phyloP scores from a whole-genome alignment of 108 stramenopile genomes.

The Nannochloropsis gaditana region DNA sequence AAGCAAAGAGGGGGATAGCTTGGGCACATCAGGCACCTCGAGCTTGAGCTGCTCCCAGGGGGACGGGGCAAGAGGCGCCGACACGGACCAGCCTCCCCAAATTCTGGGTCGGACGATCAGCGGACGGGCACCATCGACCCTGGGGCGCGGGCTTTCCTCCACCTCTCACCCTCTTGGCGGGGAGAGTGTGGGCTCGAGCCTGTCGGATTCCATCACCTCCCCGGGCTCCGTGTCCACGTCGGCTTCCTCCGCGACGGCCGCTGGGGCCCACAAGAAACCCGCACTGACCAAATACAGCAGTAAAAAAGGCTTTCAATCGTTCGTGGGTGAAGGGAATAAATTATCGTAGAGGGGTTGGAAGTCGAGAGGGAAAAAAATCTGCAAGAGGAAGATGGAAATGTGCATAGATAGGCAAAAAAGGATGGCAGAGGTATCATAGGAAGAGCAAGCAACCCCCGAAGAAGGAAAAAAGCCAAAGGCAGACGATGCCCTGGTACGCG shows the following conservation, averaged over 20 bases:
- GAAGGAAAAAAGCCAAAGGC: too few relatives aligned
- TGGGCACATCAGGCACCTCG: not conserved
- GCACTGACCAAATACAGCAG: not conserved
- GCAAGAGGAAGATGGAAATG: too few relatives aligned
- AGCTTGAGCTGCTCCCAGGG: too few relatives aligned
- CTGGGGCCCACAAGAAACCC: not conserved
- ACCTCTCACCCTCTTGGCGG: not conserved
- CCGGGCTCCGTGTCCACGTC: not conserved
- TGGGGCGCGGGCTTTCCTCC: not conserved
- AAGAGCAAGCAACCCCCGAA: too few relatives aligned
- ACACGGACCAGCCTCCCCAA: too few relatives aligned
- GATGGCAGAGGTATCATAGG: too few relatives aligned
- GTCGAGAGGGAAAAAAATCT: too few relatives aligned
- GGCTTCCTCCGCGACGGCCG: slow-evolving; percentile 2
- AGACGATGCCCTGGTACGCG: too few relatives aligned
- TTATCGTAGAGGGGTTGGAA: too few relatives aligned
- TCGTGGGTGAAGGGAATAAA: slow-evolving; percentile 1
- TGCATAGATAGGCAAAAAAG: too few relatives aligned
- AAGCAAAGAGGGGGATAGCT: not conserved
- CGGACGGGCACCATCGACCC: not conserved
- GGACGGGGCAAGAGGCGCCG: too few relatives aligned
- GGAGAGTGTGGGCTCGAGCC: not conserved
- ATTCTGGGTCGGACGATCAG: not conserved
- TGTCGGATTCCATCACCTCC: not conserved
- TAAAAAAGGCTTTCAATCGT: not conserved